Percentiles rank a stretch among this genome's conserved stretches.
Evolutionary conservation across 257 asterid genomes (phyloP).

Genomic region (Apocynum venetum): DNA sequence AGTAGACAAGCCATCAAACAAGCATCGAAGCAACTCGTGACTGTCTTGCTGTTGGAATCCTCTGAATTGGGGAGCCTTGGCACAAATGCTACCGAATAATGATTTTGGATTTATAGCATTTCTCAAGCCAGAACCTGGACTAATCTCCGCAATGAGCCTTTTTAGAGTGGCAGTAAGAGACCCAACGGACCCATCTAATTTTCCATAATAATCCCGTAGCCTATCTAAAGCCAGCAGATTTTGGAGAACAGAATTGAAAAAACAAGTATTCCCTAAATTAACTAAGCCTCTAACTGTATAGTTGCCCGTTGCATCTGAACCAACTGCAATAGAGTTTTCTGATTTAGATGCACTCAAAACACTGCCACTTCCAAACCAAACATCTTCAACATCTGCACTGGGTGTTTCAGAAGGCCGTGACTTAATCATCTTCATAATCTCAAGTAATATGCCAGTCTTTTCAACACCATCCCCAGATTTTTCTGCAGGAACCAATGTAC

Average conservation of each 20-base stretch:
- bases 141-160: conserved; percentile 58
- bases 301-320: conserved; percentile 28
- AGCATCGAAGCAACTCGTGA: conserved; percentile 83
- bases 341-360: conserved; percentile 40
- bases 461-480: conserved; percentile 44
- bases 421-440: conserved; percentile 60
- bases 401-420: conserved; percentile 39
- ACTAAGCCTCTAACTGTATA: conserved; percentile 63
- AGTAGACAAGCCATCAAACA: conserved; percentile 70
- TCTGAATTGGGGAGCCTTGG: conserved; percentile 80
- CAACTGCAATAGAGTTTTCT: conserved; percentile 30
- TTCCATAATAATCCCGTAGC: conserved; percentile 49
- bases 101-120: conserved; percentile 63
- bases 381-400: conserved; percentile 59
- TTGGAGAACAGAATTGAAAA: conserved; percentile 83
- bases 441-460: conserved; percentile 42
- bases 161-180: conserved; percentile 62
- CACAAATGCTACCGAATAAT: conserved; percentile 64
- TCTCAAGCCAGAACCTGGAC: conserved; percentile 40
- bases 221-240: conserved; percentile 59
- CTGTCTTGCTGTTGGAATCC: conserved; percentile 97
- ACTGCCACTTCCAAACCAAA: conserved; percentile 68
- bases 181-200: conserved; percentile 60
- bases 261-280: conserved; percentile 95
- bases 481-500: conserved; percentile 41